Conservation (phyloP, 257 asterid genomes). For the Fraxinus cuspidata region DNA sequence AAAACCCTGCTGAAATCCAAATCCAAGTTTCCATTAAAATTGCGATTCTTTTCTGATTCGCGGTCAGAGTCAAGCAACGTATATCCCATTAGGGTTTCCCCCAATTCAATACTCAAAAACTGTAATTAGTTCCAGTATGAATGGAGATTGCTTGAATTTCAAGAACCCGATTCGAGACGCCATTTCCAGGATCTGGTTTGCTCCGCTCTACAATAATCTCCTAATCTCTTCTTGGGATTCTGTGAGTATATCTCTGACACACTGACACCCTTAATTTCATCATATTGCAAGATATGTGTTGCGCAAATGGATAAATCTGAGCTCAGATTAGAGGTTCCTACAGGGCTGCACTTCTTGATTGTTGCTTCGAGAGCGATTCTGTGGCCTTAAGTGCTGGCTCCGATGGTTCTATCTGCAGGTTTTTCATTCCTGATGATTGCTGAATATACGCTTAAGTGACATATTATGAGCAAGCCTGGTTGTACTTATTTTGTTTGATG, state of each 20-base stretch:
- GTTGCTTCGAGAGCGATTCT: conserved; percentile 66
- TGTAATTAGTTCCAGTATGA: conserved; percentile 36
- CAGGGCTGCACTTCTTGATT: conserved; percentile 62
- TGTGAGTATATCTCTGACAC: conserved; percentile 40
- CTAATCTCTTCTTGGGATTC: conserved; percentile 89
- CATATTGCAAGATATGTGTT: background rate
- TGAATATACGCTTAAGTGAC: background rate
- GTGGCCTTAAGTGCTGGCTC: conserved; percentile 64
- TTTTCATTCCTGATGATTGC: conserved; percentile 9
- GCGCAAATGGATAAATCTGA: conserved; percentile 60
- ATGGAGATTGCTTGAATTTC: conserved; percentile 41
- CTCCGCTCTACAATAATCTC: conserved; percentile 68
- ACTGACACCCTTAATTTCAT: background rate
- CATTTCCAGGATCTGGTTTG: conserved; percentile 79
- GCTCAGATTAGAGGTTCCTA: conserved; percentile 60
- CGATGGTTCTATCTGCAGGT: conserved; percentile 85
- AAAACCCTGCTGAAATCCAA: too few relatives aligned
- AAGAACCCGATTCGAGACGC: conserved; percentile 61
- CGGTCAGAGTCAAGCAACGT: background rate
- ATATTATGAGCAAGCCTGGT: background rate
- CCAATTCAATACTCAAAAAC: background rate
- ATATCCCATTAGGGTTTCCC: background rate
- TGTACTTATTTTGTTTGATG: background rate
- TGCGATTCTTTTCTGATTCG: background rate
- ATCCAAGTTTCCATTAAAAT: background rate